phyloP scores from a whole-genome alignment of 148 eudicot genomes.

The Fagopyrum esculentum region DNA sequence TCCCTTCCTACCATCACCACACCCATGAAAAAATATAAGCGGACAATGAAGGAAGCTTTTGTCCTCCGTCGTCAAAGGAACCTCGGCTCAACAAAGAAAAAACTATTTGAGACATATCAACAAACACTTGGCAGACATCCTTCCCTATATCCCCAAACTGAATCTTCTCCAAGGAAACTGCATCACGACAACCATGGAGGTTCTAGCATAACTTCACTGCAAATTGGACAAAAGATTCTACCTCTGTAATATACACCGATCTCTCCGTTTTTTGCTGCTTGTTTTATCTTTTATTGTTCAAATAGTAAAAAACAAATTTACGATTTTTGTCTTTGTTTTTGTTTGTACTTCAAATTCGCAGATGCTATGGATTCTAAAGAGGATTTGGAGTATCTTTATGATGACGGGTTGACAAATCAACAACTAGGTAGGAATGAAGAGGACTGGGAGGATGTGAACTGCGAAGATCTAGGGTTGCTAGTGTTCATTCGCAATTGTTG shows the following conservation, averaged over 20 bases:
- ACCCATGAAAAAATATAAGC: no score
- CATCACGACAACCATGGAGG: not conserved
- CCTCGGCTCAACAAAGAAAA: no score
- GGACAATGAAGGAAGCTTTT: no score
- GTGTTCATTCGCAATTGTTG: no score
- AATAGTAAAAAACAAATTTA: not conserved
- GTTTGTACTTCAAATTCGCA: not conserved
- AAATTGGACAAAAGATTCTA: not conserved
- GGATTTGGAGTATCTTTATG: slow-evolving; percentile 75
- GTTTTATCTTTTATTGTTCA: not conserved
- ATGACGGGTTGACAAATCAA: slow-evolving; percentile 52
- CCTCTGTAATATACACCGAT: not conserved
- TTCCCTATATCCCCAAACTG: no score
- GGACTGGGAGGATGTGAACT: no score
- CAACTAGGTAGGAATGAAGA: slow-evolving; percentile 19
- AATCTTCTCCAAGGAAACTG: not conserved
- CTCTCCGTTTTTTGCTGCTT: not conserved
- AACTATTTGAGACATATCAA: no score
- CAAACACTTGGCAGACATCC: no score
- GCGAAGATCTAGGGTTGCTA: no score
- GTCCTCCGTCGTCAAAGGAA: no score
- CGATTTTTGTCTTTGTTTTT: no score
- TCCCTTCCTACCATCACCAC: no score
- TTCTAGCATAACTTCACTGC: not conserved
- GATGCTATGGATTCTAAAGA: slow-evolving; percentile 56